Evolutionary conservation across 2,329 filamentous ascomycete genomes (phyloP), one percentile per base, ranked within the genome.

Genomic region (Ceratocystis smalleyi): DNA sequence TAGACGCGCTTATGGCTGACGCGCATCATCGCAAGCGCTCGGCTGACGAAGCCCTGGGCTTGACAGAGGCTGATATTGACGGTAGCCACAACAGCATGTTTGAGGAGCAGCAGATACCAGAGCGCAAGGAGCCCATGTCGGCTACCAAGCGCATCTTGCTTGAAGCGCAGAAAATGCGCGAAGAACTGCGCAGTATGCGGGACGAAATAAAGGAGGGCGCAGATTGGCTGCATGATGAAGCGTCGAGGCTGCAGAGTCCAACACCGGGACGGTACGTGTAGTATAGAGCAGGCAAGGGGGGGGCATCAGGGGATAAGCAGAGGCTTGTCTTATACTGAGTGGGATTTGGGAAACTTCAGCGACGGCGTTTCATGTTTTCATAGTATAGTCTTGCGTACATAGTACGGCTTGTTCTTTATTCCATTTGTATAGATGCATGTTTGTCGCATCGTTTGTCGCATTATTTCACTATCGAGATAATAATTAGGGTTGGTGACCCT

Each of bases 141-240:
- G 60, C 61, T 15, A 67, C 65, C 55, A 75, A 77, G 65, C 73
- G 74, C 35, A 73, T 78, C 17, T 73, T 79, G 69, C 74, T 74
- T 63, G 75, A 77, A 55, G 75, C 75, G 32, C 72, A 75, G 65
- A 74, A 71, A 45, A 67, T 76, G 65, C 71, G 75, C 57, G 71
- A 68, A 43, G 76, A 79, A 67, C 73, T 80, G 49, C 73, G 73
- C 45, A 72, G 73, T 61, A 72, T 77, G 68, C 73, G 76, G 15
- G 71, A 75, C 65, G 77, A 78, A 65, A 73, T 80, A 71, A 76
- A 79, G 67, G 74, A 78, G 67, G 77, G 74, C 17, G 73, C 73
- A n/a, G 71, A 73, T 22, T 80, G 78, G 78, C 78, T 76, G 69
- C 72, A 71, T 63, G 73, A 75, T 62, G 77, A 80, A 69, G 78